Conservation (phyloP, 179 eudicot genomes). For the Silene coronaria region DNA sequence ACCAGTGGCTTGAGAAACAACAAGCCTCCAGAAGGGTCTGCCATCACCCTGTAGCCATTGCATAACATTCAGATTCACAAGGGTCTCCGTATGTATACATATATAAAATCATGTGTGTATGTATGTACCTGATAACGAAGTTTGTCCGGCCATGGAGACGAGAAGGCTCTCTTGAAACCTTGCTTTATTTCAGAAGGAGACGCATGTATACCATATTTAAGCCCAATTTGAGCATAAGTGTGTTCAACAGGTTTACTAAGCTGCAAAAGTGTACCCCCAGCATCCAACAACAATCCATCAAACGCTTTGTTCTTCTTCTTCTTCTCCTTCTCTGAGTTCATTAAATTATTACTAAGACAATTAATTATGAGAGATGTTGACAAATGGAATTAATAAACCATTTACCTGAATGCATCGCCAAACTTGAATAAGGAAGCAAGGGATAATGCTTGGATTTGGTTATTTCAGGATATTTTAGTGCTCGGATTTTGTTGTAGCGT, state of each 20-base stretch:
- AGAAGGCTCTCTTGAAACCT: conserved; percentile 94
- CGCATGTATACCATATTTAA: conserved; percentile 60
- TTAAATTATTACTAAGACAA: conserved; percentile 28
- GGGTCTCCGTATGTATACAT: too few species aligned
- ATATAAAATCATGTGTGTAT: too few species aligned
- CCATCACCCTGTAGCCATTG: conserved; percentile 74
- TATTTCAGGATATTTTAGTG: neutral
- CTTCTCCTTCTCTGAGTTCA: conserved; percentile 26
- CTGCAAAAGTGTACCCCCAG: conserved; percentile 97
- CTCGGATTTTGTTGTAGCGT: neutral
- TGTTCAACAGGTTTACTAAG: conserved; percentile 75
- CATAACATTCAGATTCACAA: neutral
- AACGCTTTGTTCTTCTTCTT: conserved; percentile 36
- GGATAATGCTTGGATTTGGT: neutral
- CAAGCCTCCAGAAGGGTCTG: conserved; percentile 86
- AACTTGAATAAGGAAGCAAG: neutral
- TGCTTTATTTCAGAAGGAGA: conserved; percentile 77
- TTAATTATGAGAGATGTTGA: neutral
- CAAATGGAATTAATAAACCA: neutral
- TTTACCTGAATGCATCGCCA: neutral
- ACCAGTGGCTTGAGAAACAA: conserved; percentile 95
- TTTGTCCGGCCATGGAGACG: conserved; percentile 89
- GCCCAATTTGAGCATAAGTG: conserved; percentile 62
- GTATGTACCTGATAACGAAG: conserved; percentile 97
- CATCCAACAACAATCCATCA: conserved; percentile 90